Percentiles rank a stretch among this genome's conserved stretches.
phyloP scores from a whole-genome alignment of 192 early-diverging fungal species.

The Haplosporangium gracile region DNA sequence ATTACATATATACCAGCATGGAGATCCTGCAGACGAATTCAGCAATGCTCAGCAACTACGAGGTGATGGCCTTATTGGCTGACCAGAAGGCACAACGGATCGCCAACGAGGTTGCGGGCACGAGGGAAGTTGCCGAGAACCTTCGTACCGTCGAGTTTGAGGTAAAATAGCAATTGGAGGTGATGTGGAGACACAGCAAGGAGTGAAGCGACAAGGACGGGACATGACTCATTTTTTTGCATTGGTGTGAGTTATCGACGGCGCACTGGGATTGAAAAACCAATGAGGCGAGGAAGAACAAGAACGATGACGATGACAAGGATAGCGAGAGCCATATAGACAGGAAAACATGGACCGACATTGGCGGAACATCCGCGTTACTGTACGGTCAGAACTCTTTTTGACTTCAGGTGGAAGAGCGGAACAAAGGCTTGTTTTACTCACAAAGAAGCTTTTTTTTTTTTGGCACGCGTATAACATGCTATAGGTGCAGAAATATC shows the following conservation, averaged over 20 bases:
- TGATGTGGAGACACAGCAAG: background rate
- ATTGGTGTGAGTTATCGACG: no score
- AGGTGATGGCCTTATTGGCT: constrained; percentile 71
- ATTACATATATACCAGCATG: constrained; percentile 57
- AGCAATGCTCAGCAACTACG: constrained; percentile 77
- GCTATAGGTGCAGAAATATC: constrained; percentile 63
- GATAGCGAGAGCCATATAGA: no score
- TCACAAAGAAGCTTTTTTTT: background rate
- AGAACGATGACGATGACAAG: no score
- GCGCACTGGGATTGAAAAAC: background rate
- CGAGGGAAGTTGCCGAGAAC: constrained; percentile 69
- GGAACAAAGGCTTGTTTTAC: background rate
- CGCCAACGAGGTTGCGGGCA: constrained; percentile 42
- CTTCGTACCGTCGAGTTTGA: constrained; percentile 76
- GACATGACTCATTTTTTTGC: background rate
- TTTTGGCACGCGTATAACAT: background rate
- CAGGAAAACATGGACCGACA: no score
- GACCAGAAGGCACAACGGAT: constrained; percentile 67
- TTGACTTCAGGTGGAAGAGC: background rate
- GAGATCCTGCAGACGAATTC: constrained; percentile 71
- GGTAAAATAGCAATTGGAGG: constrained; percentile 32
- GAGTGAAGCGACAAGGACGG: background rate
- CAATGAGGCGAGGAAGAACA: background rate
- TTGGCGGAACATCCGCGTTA: background rate
- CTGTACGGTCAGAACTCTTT: background rate